Percentiles rank a stretch among this genome's conserved stretches.
These are phyloP conservation scores for Floccularia luteovirens DNA, from an alignment of 768 basidiomycete species.

Conservation along the genomic window DNA sequence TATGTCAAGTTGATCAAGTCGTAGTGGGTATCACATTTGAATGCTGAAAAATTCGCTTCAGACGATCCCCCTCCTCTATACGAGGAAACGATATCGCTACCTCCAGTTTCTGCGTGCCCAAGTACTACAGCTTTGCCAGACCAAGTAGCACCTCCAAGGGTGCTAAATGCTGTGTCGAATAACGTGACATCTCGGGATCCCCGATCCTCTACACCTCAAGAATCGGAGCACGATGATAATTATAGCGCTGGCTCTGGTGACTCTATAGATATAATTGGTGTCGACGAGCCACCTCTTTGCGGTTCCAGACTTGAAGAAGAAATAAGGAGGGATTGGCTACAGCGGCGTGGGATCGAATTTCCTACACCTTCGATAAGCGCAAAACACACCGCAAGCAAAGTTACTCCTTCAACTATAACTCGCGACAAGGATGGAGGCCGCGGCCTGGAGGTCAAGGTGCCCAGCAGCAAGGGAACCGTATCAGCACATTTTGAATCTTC, in stretches of 20 bases:
- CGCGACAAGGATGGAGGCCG: conserved; percentile 20
- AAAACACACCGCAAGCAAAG: neutral
- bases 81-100: conserved; percentile 55
- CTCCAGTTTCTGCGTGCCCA: conserved; percentile 29
- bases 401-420: neutral
- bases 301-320: conserved; percentile 33
- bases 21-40: conserved; percentile 1
- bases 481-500: conserved; percentile 3
- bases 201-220: neutral
- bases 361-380: conserved; percentile 14
- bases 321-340: conserved; percentile 23
- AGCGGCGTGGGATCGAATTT: conserved; percentile 23
- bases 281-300: conserved; percentile 29
- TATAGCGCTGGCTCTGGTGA: conserved; percentile 39
- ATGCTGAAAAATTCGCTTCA: conserved; percentile 29
- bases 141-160: neutral
- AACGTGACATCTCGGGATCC: neutral
- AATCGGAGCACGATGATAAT: conserved; percentile 7
- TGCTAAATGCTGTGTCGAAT: neutral
- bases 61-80: conserved; percentile 75
- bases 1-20: conserved; percentile 5
- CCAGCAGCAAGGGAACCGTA: conserved; percentile 13
- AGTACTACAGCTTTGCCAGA: conserved; percentile 30
- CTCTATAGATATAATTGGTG: conserved; percentile 45
- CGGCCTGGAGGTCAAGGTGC: conserved; percentile 20